Conservation (phyloP, 2,329 filamentous ascomycete species). For the Rhexocercosporidium sp. region DNA sequence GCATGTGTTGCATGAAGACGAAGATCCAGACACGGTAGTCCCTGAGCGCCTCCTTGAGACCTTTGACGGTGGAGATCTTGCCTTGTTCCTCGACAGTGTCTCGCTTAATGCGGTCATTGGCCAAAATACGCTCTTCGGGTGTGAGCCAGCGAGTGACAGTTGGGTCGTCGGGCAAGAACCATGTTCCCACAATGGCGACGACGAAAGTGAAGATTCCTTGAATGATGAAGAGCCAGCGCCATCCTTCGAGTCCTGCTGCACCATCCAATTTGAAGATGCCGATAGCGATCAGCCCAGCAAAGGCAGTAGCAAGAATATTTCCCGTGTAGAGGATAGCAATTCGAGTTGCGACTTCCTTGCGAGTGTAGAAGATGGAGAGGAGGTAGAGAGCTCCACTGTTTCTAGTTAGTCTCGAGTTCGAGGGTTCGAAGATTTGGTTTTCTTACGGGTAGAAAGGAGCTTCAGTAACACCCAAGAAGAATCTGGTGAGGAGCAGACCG, state of each 20-base stretch:
- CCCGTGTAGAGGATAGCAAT: constrained; percentile 47
- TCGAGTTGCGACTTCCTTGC: constrained; percentile 45
- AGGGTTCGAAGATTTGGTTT: not conserved
- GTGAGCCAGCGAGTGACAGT: constrained; percentile 29
- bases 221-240: constrained; percentile 51
- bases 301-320: constrained; percentile 44
- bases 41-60: constrained; percentile 47
- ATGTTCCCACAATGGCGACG: constrained; percentile 20
- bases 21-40: constrained; percentile 52
- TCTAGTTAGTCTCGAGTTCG: not conserved
- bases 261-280: constrained; percentile 46
- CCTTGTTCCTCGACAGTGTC: constrained; percentile 44
- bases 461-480: constrained; percentile 31
- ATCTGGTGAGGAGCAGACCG: constrained; percentile 47
- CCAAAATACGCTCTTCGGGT: constrained; percentile 27
- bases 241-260: constrained; percentile 45
- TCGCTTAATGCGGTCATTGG: constrained; percentile 15
- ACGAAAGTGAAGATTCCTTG: constrained; percentile 35
- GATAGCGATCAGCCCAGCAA: constrained; percentile 46
- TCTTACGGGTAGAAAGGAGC: constrained; percentile 47
- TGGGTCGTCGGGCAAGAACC: constrained; percentile 57
- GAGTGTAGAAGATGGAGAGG: constrained; percentile 54
- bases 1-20: constrained; percentile 53
- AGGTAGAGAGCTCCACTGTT: constrained; percentile 49
- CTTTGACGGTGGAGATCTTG: constrained; percentile 41